Conservation (phyloP, 441 rosid species). For the Jatropha multifida region DNA sequence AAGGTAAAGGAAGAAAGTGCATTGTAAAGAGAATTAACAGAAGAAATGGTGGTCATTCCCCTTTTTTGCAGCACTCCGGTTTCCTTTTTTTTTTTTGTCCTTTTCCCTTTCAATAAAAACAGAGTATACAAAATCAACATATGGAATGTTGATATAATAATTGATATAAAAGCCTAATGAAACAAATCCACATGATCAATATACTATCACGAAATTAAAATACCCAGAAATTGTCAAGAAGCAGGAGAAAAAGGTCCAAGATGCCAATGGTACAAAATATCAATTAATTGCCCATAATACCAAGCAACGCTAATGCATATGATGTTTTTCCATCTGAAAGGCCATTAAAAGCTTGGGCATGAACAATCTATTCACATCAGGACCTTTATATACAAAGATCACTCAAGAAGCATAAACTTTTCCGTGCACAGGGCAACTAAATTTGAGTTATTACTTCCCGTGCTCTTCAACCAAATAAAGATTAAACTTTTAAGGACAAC, state of each 20-base stretch:
- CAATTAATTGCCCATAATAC: not conserved
- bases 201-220: not conserved
- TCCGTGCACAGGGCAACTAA: constrained; percentile 13
- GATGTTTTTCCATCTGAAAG: constrained; percentile 21
- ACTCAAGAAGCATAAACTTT: constrained; percentile 18
- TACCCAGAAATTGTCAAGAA: constrained; percentile 1
- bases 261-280: constrained; percentile 13
- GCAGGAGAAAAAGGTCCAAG: not conserved
- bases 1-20: no score
- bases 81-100: not conserved
- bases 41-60: no score
- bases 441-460: constrained; percentile 20
- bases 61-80: not conserved
- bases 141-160: no score
- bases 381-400: constrained; percentile 41
- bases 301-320: constrained; percentile 12
- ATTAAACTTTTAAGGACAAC: constrained; percentile 64
- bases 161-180: not conserved
- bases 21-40: no score
- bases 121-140: no score
- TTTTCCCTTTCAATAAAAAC: not conserved
- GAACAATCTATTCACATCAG: constrained; percentile 19
- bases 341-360: constrained; percentile 13
- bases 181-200: constrained; percentile 4
- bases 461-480: constrained; percentile 12